phyloP scores from a whole-genome alignment of 345 rosid genomes.

The Camelina laxa region DNA sequence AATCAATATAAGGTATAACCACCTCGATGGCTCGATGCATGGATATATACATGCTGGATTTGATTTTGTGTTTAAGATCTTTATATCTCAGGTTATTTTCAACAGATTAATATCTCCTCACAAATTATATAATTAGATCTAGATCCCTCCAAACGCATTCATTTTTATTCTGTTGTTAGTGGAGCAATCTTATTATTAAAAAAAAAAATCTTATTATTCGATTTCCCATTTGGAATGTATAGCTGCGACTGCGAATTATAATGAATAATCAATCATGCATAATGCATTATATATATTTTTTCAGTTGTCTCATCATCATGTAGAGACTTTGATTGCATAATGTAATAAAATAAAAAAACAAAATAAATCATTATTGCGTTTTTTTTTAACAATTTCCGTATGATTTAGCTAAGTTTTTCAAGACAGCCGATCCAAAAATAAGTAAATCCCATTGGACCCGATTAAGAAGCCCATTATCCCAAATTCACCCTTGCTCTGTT shows the following conservation, averaged over 20 bases:
- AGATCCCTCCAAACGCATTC: conserved; percentile 22
- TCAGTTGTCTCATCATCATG: conserved; percentile 13
- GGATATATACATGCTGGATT: conserved; percentile 9
- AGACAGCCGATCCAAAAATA: neutral
- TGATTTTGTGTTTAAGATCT: conserved; percentile 2
- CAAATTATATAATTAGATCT: neutral
- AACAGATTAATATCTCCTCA: conserved; percentile 25
- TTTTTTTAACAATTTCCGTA: neutral
- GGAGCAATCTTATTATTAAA: conserved; percentile 36
- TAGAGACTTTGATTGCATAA: neutral
- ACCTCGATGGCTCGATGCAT: neutral
- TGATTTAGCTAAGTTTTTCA: neutral
- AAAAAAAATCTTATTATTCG: conserved; percentile 42
- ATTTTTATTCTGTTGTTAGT: conserved; percentile 20
- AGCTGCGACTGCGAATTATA: conserved; percentile 1
- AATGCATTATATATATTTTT: conserved; percentile 17
- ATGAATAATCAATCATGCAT: conserved; percentile 23
- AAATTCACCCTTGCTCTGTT: conserved; percentile 15
- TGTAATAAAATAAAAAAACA: too few species aligned
- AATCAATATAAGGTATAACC: neutral
- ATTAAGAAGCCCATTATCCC: conserved; percentile 2
- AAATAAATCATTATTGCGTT: neutral
- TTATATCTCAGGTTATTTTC: conserved; percentile 30
- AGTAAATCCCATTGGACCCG: neutral
- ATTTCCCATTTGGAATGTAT: conserved; percentile 22